A percentile compares a stretch with the other conserved stretches of the same genome.
These are phyloP conservation scores for Amaranthus palmeri DNA, from an alignment of 148 eudicot genomes.

Conservation along the genomic window DNA sequence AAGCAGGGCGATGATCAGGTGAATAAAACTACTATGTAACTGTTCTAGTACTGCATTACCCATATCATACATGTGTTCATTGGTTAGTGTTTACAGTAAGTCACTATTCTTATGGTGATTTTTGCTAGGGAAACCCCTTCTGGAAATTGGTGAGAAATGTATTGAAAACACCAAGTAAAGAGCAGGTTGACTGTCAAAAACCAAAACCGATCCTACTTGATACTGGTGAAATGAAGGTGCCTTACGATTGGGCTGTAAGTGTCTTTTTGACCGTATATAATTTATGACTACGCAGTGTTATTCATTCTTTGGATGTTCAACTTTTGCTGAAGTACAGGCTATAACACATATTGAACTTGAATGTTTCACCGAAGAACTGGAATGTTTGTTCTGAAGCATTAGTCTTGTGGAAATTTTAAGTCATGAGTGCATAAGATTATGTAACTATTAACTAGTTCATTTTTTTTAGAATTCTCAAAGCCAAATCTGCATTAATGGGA, in stretches of 20 bases:
- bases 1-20: conserved; percentile 89
- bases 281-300: background rate
- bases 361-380: background rate
- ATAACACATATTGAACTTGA: background rate
- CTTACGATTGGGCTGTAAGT: conserved; percentile 99
- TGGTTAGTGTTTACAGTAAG: conserved; percentile 11
- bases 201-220: conserved; percentile 91
- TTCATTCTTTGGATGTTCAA: background rate
- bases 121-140: conserved; percentile 74
- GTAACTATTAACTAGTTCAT: background rate
- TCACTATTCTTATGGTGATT: conserved; percentile 15
- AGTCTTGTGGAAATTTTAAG: background rate
- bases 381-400: background rate
- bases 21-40: background rate
- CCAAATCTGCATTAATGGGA: background rate
- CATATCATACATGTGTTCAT: background rate
- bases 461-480: background rate
- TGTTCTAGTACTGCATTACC: background rate
- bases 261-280: background rate
- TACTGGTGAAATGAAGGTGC: conserved; percentile 92
- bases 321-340: background rate
- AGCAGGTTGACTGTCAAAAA: conserved; percentile 67
- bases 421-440: background rate
- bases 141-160: conserved; percentile 79
- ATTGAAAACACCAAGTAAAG: conserved; percentile 60